Conservation (phyloP, 2,329 filamentous ascomycete species). For the Chalara sp. region DNA sequence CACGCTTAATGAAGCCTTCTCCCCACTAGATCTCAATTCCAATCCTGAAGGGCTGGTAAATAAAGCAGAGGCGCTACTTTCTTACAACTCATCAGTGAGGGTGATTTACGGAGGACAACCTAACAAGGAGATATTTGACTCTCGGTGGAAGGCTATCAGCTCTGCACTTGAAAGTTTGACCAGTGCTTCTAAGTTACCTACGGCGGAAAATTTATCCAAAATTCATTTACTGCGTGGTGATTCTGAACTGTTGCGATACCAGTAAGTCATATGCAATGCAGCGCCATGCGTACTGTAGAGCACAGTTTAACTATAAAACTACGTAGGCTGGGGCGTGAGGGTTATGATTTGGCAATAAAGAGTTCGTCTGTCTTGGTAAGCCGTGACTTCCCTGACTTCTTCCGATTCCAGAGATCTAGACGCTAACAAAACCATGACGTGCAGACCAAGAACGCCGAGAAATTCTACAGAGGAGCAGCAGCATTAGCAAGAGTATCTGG, state of each 20-base stretch:
- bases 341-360: slow-evolving; percentile 33
- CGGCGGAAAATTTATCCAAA: slow-evolving; percentile 40
- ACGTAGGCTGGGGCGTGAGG: slow-evolving; percentile 25
- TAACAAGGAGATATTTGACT: slow-evolving; percentile 6
- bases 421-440: neutral
- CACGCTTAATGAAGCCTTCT: slow-evolving; percentile 19
- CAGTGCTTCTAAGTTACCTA: slow-evolving; percentile 42
- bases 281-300: neutral
- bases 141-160: slow-evolving; percentile 46
- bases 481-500: slow-evolving; percentile 30
- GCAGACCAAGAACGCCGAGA: slow-evolving; percentile 46
- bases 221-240: slow-evolving; percentile 50
- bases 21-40: slow-evolving; percentile 3
- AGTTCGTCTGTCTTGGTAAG: slow-evolving; percentile 35
- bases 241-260: slow-evolving; percentile 45
- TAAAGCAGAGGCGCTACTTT: slow-evolving; percentile 49
- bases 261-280: slow-evolving; percentile 12
- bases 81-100: slow-evolving; percentile 37
- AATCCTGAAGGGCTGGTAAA: slow-evolving; percentile 40
- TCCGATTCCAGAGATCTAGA: neutral
- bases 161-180: slow-evolving; percentile 43
- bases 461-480: slow-evolving; percentile 47
- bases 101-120: slow-evolving; percentile 27
- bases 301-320: neutral
- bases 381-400: neutral